Evolutionary conservation across 805 yeast species (phyloP), one percentile per base, ranked within the genome.

Genomic region (Cyberlindnera maritima): DNA sequence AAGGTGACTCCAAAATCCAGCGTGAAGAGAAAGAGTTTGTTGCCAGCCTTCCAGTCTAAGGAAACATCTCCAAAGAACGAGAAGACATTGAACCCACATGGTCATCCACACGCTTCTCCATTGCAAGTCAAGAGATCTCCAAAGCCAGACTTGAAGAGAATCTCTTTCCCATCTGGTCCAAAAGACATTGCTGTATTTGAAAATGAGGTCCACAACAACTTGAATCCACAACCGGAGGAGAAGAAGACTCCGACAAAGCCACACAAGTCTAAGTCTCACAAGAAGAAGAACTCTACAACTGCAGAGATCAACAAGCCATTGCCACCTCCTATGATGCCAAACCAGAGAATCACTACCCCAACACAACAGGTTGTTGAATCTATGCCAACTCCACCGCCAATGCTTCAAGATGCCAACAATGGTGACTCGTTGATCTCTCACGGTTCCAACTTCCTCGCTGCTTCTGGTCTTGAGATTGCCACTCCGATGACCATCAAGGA

Each of bases 141-240:
- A n/a, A 48, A 50, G 11, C 41, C 44, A 19, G 56, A 50, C 29
- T 36, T 54, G 44, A 54, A 56, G 26, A 47, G 56, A 38, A 56
- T 59, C 15, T 57, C 62, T 3, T 43, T 44, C 41, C 62, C 62
- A 37, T 51, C 56, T 21, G 44, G 49, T 9, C 61, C 58, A 32
- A 53, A 44, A 36, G 54, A 54, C 34, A 50, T 56, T 18, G 34
- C 51, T n/a, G 44, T 38, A 7, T 54, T 47, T 28, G 57, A 54
- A 41, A 52, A 44, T 23, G 51, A 45, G n/a, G 37, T 43, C 14
- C 44, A 44, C 11, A 43, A 40, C 20, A 45, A 40, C 36, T 14
- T 20, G 25, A 33, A 29, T 13, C 25, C 44, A 11, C 38, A 18
- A 32, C 31, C 25, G 19, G 19, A 34, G 5, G 41, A 43, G 39